Evolutionary conservation across 2,329 filamentous ascomycete species (phyloP), one percentile per base, ranked within the genome.

Genomic region (Cladosporium austrohemisphaericum): DNA sequence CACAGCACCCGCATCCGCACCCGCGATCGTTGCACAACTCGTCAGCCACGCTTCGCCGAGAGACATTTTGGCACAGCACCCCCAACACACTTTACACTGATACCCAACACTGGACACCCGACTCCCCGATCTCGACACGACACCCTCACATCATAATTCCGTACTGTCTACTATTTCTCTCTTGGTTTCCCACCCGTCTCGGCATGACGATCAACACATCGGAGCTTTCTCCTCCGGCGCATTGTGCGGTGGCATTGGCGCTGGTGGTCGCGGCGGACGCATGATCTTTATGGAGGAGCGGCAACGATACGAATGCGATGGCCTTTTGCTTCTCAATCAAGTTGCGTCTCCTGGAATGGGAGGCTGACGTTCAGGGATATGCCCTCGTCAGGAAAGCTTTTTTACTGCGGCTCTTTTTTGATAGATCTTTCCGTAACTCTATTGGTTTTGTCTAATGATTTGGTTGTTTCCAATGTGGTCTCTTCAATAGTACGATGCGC

Each of bases 21-120:
- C 38, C 38, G 37, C 43, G 36, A 48, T 36, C 49, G 41, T 20
- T 51, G 49, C 37, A 38, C 45, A 41, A 48, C 44, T 49, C 47
- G 37, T 43, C 51, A 36, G 53, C 51, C 51, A 50, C 40, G 49
- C 45, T 49, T 38, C 53, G 35, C 50, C 41, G 22, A 48, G 20
- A 26, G 18, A n/a, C 4, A 14, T 14, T 23, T 35, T 28, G 37
- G 47, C 31, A 29, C 31, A 54, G 43, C 51, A 48, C 28, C 29
- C 32, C 14, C 13, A 45, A 35, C 38, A 51, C 33, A 28, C 6
- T 25, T 13, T 26, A 38, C 18, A n/a, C 44, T 33, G 44, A 47
- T 47, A 47, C 44, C 44, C 44, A 38, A 25, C 32, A 28, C 44
- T 47, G 44, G 44, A 38, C 29, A 16, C 25, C 25, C 20, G 23